These are phyloP conservation scores for Coffea humblotiana DNA, from an alignment of 305 asterid species.

Conservation along the genomic window DNA sequence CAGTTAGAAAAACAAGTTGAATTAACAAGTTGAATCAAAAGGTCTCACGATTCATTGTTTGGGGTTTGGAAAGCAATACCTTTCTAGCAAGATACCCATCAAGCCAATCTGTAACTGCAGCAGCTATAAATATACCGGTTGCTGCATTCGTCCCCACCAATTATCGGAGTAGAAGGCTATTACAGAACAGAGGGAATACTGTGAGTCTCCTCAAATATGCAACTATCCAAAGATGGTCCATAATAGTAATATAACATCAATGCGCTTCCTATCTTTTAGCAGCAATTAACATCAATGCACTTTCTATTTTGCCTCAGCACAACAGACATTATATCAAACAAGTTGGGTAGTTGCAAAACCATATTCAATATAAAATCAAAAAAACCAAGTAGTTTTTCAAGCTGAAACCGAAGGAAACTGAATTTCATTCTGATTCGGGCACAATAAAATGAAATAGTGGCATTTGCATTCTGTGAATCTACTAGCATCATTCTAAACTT, in stretches of 20 bases:
- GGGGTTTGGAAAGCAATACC: conserved; percentile 44
- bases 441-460: background rate
- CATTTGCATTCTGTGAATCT: no score
- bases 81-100: conserved; percentile 94
- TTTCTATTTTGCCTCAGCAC: background rate
- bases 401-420: background rate
- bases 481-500: no score
- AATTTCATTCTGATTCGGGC: background rate
- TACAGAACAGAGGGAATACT: conserved; percentile 12
- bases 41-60: conserved; percentile 10
- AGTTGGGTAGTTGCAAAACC: background rate
- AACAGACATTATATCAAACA: background rate
- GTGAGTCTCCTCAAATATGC: conserved; percentile 26
- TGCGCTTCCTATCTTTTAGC: background rate
- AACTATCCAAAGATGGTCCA: background rate
- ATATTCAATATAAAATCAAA: background rate
- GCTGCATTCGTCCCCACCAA: conserved; percentile 89
- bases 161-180: conserved; percentile 81
- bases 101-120: conserved; percentile 97
- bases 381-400: no score
- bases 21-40: conserved; percentile 9
- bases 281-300: background rate
- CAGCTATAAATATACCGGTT: conserved; percentile 73
- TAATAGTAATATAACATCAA: background rate
- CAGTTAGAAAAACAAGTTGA: conserved; percentile 14